These are phyloP conservation scores for Picea abies DNA, from an alignment of 83 land plant species.

Conservation along the genomic window DNA sequence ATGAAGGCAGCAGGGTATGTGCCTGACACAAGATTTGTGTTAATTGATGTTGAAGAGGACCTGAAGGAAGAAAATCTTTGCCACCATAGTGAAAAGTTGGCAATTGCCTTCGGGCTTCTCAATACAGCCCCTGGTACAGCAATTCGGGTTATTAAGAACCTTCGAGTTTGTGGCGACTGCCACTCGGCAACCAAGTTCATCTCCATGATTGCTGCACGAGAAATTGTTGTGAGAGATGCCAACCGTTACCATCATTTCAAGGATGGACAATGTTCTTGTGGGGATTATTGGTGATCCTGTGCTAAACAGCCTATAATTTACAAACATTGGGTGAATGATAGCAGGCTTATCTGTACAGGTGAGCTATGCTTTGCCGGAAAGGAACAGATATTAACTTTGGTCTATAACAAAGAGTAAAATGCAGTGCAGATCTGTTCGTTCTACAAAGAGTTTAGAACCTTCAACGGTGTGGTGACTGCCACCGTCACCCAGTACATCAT, in stretches of 20 bases:
- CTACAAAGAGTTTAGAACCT: too few species aligned
- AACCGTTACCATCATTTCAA: neutral
- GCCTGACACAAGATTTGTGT: neutral
- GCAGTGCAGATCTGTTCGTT: too few species aligned
- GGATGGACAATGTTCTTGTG: slow-evolving; percentile 8
- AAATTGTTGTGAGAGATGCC: slow-evolving; percentile 8
- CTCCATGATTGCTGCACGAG: neutral
- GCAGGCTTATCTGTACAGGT: too few species aligned
- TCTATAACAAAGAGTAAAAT: too few species aligned
- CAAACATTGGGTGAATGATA: too few species aligned
- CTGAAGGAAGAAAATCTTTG: neutral
- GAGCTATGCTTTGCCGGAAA: too few species aligned
- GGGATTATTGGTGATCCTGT: slow-evolving; percentile 2
- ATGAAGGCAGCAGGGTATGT: neutral
- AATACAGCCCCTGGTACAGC: neutral
- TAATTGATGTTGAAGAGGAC: neutral
- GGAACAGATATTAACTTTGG: too few species aligned
- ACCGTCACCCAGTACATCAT: too few species aligned
- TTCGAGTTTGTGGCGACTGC: slow-evolving; percentile 1
- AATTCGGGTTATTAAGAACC: neutral
- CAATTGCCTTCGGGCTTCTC: neutral
- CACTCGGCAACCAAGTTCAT: neutral
- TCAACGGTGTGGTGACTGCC: too few species aligned
- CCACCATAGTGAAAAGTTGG: neutral
- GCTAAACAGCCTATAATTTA: neutral